These are phyloP conservation scores for Phialophora macrospora DNA, from an alignment of 2,329 filamentous ascomycete genomes.

Conservation along the genomic window DNA sequence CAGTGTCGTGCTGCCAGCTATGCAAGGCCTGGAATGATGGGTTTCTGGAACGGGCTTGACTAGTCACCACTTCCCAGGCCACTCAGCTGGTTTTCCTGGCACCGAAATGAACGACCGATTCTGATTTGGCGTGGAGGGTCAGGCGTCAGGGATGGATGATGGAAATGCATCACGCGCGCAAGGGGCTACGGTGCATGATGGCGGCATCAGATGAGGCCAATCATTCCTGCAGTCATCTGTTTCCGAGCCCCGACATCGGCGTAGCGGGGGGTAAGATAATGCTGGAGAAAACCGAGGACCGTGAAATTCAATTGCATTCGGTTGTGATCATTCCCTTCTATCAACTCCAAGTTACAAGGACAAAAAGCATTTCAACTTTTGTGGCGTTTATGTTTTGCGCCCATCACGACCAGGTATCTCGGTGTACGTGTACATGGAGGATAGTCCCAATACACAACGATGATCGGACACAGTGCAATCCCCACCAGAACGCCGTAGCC, in stretches of 20 bases:
- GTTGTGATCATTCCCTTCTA: background rate
- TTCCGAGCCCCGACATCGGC: background rate
- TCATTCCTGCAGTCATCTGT: background rate
- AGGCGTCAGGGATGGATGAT: constrained; percentile 4
- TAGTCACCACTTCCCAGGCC: constrained; percentile 4
- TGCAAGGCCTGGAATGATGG: constrained; percentile 12
- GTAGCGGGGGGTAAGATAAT: no score
- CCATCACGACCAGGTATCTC: constrained; percentile 1
- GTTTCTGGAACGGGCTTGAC: constrained; percentile 11
- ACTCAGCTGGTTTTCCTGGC: constrained; percentile 15
- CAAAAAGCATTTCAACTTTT: constrained; percentile 23
- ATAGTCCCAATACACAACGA: background rate
- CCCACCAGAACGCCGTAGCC: constrained; percentile 14
- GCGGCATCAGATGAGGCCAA: constrained; percentile 14
- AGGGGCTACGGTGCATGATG: background rate
- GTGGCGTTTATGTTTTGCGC: constrained; percentile 15
- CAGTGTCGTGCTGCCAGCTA: constrained; percentile 11
- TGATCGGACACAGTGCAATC: background rate
- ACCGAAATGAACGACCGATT: constrained; percentile 14
- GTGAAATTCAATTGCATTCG: background rate
- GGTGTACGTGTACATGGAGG: background rate
- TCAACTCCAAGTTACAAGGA: background rate
- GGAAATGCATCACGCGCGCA: constrained; percentile 13
- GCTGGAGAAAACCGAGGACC: background rate
- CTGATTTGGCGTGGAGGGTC: constrained; percentile 5